Evolutionary conservation across 2,329 filamentous ascomycete species (phyloP), one percentile per base, ranked within the genome.

Genomic region (Neofusicoccum sp.): DNA sequence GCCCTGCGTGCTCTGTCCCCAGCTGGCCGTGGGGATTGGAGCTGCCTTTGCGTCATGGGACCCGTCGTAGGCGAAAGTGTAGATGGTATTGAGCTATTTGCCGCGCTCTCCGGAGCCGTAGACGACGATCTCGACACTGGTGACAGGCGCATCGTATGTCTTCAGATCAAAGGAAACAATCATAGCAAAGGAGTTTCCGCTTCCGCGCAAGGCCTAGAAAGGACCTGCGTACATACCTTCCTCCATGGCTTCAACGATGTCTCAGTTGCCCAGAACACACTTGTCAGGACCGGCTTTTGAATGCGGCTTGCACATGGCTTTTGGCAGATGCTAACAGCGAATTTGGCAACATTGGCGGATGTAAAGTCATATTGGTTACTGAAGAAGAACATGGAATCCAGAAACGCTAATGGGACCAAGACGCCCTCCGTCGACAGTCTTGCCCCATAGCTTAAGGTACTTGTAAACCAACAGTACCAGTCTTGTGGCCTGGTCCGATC

Each of bases 151-250:
- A 5, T 30, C 11, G 43, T 47, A 31, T 12, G 63, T 58, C 36
- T 68, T 68, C 57, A 66, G 61, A 14, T 65, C 69, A 49, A 65
- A 70, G 30, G 67, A 64, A 2, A 67, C 68, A 9, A 79, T 74
- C 43, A 80, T 74, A 6, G 76, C 77, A 41, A 78, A 77, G 63
- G 75, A 78, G 63, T 74, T 78, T 5, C 76, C 75, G 20, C 76
- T 76, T 33, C 76, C 76, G 61, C 76, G 78, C 43, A 79, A 66
- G 12, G 74, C 74, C 31, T 66, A 65, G 62, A 74, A 79, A 16
- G 80, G 70, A 44, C 79, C 77, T 4, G 60, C 62, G 47, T 79
- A 73, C 30, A 73, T 65, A 5, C 69, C 70, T 20, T 65, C 70
- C 36, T 71, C 76, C 4, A 76, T 77, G 44, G 76, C 74, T 30